Conservation (phyloP, 2,329 filamentous ascomycete species). For the Nemania sp. region DNA sequence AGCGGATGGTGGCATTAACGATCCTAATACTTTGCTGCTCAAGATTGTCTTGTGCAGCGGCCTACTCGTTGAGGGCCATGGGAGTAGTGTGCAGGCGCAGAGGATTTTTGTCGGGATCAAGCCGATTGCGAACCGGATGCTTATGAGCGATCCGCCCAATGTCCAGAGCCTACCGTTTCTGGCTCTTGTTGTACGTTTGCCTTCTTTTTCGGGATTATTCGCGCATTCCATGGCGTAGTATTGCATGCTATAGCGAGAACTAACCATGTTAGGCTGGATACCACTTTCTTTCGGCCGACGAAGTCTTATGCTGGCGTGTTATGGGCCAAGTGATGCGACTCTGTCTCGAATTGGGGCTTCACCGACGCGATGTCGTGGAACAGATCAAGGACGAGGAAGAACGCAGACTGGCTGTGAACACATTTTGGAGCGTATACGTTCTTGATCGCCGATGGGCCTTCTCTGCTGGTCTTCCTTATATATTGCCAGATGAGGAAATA, state of each 20-base stretch:
- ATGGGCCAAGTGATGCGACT: slow-evolving; percentile 81
- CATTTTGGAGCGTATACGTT: slow-evolving; percentile 87
- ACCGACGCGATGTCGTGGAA: slow-evolving; percentile 73
- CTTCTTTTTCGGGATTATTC: neutral
- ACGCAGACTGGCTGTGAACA: slow-evolving; percentile 66
- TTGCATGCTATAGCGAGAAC: slow-evolving; percentile 5
- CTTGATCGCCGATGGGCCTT: slow-evolving; percentile 88
- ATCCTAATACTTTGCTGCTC: slow-evolving; percentile 66
- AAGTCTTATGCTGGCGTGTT: slow-evolving; percentile 82
- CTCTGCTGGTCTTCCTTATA: slow-evolving; percentile 84
- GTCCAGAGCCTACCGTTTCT: slow-evolving; percentile 54
- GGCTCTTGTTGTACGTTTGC: slow-evolving; percentile 44
- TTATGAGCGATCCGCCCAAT: slow-evolving; percentile 57
- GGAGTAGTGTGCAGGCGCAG: slow-evolving; percentile 73
- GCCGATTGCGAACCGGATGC: slow-evolving; percentile 66
- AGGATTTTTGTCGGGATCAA: slow-evolving; percentile 78
- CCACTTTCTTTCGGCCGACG: slow-evolving; percentile 83
- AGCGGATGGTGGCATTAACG: slow-evolving; percentile 47
- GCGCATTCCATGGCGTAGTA: neutral
- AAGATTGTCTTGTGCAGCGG: slow-evolving; percentile 84
- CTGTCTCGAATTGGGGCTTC: slow-evolving; percentile 81
- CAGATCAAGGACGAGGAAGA: slow-evolving; percentile 71
- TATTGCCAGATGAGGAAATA: slow-evolving; percentile 82
- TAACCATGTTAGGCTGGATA: slow-evolving; percentile 57
- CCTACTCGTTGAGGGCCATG: slow-evolving; percentile 75